Conservation (phyloP, 192 early-diverging fungal species). For the Spizellomyces punctatus region DNA sequence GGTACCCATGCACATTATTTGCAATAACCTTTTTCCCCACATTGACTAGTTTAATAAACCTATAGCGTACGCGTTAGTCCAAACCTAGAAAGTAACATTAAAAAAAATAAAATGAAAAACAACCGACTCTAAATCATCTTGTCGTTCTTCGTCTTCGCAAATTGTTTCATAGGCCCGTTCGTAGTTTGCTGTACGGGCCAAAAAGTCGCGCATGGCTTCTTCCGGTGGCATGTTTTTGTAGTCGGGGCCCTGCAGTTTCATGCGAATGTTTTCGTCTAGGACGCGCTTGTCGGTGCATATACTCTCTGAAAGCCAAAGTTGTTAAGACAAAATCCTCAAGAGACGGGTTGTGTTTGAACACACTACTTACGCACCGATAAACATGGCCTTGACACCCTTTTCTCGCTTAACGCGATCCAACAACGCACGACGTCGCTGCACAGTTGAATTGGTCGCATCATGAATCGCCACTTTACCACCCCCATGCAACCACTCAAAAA, state of each 20-base stretch:
- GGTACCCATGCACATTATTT: constrained; percentile 91
- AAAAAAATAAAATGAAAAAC: not conserved
- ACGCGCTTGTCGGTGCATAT: constrained; percentile 81
- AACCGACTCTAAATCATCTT: not conserved
- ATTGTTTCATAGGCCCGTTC: constrained; percentile 91
- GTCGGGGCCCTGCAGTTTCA: constrained; percentile 95
- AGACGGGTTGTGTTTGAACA: too few species aligned
- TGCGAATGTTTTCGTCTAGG: constrained; percentile 78
- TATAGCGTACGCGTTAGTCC: constrained; percentile 26
- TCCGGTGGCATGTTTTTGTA: constrained; percentile 83
- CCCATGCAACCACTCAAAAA: constrained; percentile 84
- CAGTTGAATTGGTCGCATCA: constrained; percentile 96
- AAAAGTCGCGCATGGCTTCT: constrained; percentile 85
- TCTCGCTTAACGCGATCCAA: constrained; percentile 37
- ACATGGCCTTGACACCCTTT: constrained; percentile 38
- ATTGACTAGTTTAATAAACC: constrained; percentile 95
- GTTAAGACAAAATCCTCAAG: constrained; percentile 7
- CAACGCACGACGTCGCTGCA: constrained; percentile 66
- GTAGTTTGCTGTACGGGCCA: constrained; percentile 84
- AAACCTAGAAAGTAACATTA: not conserved
- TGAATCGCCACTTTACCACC: constrained; percentile 79
- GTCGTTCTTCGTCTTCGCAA: constrained; percentile 79
- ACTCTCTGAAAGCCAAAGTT: constrained; percentile 59
- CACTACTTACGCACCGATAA: constrained; percentile 36
- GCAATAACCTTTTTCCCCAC: constrained; percentile 96